Evolutionary conservation across 768 basidiomycete species (phyloP), one percentile per base, ranked within the genome.

Genomic region (Phlebiopsis flavidoalba): DNA sequence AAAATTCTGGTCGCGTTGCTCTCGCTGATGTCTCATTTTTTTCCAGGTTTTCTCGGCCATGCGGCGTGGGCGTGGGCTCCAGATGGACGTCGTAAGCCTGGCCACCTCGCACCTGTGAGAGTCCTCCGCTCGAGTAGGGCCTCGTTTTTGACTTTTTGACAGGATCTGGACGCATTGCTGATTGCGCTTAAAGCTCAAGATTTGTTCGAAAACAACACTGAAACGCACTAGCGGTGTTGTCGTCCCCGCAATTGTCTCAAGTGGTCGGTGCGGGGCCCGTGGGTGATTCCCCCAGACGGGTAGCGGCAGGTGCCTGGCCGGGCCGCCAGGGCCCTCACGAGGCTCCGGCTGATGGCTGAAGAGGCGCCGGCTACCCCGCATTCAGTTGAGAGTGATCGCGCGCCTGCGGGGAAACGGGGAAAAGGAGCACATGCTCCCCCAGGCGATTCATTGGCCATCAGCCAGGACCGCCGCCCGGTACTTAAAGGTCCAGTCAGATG

Each of bases 401-500:
- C 54, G 37, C 54, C 54, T 43, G 54, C 54, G 54, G 54, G 54
- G 54, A 55, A 55, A 55, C 54, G 54, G 54, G 54, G 54, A 55
- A 55, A 45, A 37, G 40, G 54, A 55, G 54, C 54, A 55, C 36
- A 37, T 55, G 54, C 54, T 45, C 40, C 21, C n/a, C 21, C 31
- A 11, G 11, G 33, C 35, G 35, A 35, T 31, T 14, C n/a, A 26
- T 15, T 24, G 40, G 37, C 54, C 40, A 55, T 55, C 54, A 22
- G 4, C 53, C 54, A 15, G 31, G 35, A 43, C 43, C 54, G 37
- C 6, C 24, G 54, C 40, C 52, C 40, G 40, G 37, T 55, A 55
- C 54, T 37, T 55, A 55, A 55, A 26, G 54, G 17, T 17, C 54
- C 37, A 26, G 54, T 55, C 54, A 55, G 54, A 55, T 45, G 54